Evolutionary conservation across 352 stramenopile genomes (phyloP).

Genomic region (Nannochloropsis limnetica): DNA sequence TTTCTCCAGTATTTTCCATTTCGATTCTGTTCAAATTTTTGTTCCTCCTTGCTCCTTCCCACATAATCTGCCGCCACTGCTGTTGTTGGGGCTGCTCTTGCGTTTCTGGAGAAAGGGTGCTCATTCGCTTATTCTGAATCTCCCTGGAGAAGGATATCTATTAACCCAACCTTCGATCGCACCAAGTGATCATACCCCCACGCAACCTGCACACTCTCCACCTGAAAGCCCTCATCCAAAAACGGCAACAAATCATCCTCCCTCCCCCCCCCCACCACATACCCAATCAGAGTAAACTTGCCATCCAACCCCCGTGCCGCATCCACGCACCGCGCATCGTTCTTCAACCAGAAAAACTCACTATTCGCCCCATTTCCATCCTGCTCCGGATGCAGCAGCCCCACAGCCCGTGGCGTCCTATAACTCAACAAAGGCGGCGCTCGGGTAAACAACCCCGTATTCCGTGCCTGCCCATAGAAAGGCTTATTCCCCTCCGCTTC

Average conservation of each 20-base stretch:
- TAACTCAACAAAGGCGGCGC: slow-evolving; percentile 47
- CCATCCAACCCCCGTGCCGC: slow-evolving; percentile 41
- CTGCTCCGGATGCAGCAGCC: slow-evolving; percentile 44
- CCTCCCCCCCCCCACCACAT: slow-evolving; percentile 12
- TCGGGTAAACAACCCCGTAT: slow-evolving; percentile 50
- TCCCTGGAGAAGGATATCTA: background rate
- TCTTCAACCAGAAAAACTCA: slow-evolving; percentile 50
- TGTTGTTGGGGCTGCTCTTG: too few relatives aligned
- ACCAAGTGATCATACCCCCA: slow-evolving; percentile 24
- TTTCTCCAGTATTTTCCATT: background rate
- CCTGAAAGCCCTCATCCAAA: slow-evolving; percentile 2
- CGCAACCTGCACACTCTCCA: background rate
- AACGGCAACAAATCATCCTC: background rate
- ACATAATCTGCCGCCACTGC: too few relatives aligned
- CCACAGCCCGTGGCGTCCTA: slow-evolving; percentile 46
- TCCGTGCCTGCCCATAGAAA: slow-evolving; percentile 46
- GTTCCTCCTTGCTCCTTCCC: too few relatives aligned
- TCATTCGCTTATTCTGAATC: background rate
- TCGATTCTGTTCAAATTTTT: too few relatives aligned
- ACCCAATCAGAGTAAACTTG: slow-evolving; percentile 37
- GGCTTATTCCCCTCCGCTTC: slow-evolving; percentile 44
- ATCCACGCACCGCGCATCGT: slow-evolving; percentile 46
- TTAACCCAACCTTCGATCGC: background rate
- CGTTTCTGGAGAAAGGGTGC: too few relatives aligned
- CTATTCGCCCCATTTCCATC: slow-evolving; percentile 49